Conservation (phyloP, 352 stramenopile species). For the Phytophthora lateralis region DNA sequence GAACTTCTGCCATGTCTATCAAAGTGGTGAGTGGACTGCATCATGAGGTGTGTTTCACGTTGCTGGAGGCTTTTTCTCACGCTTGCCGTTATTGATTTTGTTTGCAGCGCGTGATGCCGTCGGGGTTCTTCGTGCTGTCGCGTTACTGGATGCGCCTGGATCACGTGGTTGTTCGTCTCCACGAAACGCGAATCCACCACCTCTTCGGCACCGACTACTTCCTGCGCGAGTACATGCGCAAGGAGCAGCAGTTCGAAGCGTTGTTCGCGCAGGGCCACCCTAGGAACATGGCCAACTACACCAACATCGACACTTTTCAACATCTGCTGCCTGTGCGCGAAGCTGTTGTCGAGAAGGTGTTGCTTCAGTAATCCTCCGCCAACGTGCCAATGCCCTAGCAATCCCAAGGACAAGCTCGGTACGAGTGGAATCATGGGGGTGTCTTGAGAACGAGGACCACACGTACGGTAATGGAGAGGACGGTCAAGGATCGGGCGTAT, state of each 20-base stretch:
- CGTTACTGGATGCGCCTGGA: slow-evolving; percentile 88
- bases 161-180: slow-evolving; percentile 75
- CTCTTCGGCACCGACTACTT: slow-evolving; percentile 77
- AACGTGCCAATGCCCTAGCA: neutral
- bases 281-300: slow-evolving; percentile 83
- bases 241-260: slow-evolving; percentile 74
- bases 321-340: slow-evolving; percentile 68
- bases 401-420: too few relatives aligned
- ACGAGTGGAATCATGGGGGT: too few relatives aligned
- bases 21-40: slow-evolving; percentile 68
- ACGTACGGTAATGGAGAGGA: too few relatives aligned
- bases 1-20: slow-evolving; percentile 77
- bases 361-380: slow-evolving; percentile 39
- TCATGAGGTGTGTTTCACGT: neutral
- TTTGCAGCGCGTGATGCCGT: slow-evolving; percentile 81
- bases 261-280: slow-evolving; percentile 71
- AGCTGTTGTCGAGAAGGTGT: slow-evolving; percentile 68
- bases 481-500: too few relatives aligned
- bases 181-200: slow-evolving; percentile 86
- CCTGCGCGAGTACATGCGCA: slow-evolving; percentile 80
- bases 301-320: slow-evolving; percentile 84
- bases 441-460: too few relatives aligned
- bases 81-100: slow-evolving; percentile 3
- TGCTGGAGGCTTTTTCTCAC: neutral
- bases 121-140: slow-evolving; percentile 77